Evolutionary conservation across 1,284 basidiomycete species (phyloP), one percentile per base, ranked within the genome.

Genomic region (Rhizoctonia solani): DNA sequence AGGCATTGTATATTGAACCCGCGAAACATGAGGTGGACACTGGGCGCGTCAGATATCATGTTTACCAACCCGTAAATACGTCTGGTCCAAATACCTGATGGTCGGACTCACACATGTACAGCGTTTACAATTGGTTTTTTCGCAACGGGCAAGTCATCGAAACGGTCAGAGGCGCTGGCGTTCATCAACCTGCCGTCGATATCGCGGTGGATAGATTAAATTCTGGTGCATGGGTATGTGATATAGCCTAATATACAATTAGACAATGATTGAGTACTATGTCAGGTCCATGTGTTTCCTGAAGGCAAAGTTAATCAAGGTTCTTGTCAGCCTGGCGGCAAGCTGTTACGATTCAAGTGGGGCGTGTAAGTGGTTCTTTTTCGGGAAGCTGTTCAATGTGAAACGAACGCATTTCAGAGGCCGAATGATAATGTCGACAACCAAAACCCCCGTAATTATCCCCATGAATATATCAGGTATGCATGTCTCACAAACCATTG

Each of bases 21-120:
- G 6, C 79, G 80, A 27, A 87, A 83, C 32, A 90, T 83, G 29
- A 82, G 94, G 61, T 96, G 93, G 93, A 87, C 91, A 2, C 81
- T 94, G 14, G 92, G 92, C 65, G 95, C 96, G 1, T 89, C 90
- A 19, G 96, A 99, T 71, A 89, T 99, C 74, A 90, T 98, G 83
- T 99, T 98, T 79, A 98, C 92, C 5, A 97, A 95, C 77, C 86
- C 90, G 85, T 90, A 76, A 77, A 87, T 76, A 19, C n/a, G 23
- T 70, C 29, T 63, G 11, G 32, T 27, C 46, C 41, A 32, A 39
- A 34, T 41, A n/a, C 21, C 30, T 54, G 25, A n/a, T 8, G n/a
- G 14, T 14, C 21, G 44, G 3, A 16, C 50, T 68, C 21, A 32
- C 21, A 16, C 27, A 13, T 11, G 14, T 16, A 11, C 76, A 90